Percentiles rank a stretch among this genome's conserved stretches.
Evolutionary conservation across 176 grass and related monocot genomes (phyloP).

Genomic region (Puccinellia tenuiflora): DNA sequence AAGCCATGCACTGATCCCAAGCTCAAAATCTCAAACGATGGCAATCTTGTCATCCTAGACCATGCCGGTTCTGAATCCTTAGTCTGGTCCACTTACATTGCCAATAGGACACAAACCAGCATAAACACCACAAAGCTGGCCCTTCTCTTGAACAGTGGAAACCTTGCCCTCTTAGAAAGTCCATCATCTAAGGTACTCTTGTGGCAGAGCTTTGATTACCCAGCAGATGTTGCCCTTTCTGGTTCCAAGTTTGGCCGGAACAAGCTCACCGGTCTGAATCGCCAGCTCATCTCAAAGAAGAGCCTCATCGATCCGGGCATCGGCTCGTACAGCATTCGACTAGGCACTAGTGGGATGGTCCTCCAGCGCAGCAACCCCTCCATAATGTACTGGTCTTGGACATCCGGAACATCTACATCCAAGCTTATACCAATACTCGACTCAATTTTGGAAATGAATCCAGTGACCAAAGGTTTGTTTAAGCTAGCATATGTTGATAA

Average conservation of each 20-base stretch:
- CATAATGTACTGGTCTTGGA: no score
- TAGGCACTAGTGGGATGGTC: background rate
- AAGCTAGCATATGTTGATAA: constrained; percentile 16
- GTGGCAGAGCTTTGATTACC: no score
- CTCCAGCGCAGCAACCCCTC: no score
- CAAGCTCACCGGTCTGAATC: constrained; percentile 25
- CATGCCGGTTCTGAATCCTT: background rate
- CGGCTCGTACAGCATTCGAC: constrained; percentile 20
- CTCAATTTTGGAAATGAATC: background rate
- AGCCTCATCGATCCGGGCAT: constrained; percentile 11
- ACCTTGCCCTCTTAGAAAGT: no score
- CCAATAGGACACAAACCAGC: background rate
- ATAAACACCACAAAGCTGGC: no score
- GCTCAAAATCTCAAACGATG: no score
- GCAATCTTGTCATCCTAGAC: background rate
- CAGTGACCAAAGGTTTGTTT: constrained; percentile 16
- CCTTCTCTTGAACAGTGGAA: no score
- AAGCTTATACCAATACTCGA: no score
- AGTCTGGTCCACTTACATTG: constrained; percentile 31
- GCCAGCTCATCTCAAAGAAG: no score
- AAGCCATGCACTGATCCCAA: background rate
- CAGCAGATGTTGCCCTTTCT: background rate
- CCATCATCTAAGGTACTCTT: no score
- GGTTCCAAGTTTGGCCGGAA: constrained; percentile 44
- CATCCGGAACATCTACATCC: no score